Conservation (phyloP, 192 early-diverging fungal genomes). For the Dissophora ornata region DNA sequence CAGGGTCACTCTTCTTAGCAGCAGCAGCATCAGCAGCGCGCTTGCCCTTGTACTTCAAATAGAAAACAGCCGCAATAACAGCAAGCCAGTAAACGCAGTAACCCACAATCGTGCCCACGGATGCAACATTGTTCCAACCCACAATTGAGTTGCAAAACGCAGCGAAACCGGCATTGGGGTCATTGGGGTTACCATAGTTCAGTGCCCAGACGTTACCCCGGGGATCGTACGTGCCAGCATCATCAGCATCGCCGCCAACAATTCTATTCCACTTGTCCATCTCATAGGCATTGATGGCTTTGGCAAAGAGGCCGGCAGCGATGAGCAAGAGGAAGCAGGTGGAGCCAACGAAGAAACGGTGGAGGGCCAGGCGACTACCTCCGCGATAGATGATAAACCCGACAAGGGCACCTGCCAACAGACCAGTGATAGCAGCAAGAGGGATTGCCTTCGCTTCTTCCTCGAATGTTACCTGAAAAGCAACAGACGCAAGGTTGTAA, state of each 20-base stretch:
- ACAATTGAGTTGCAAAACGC: conserved; percentile 79
- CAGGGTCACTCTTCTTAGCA: neutral
- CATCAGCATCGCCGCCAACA: conserved; percentile 75
- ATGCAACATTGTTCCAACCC: conserved; percentile 84
- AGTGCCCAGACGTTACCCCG: conserved; percentile 70
- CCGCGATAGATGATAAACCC: conserved; percentile 82
- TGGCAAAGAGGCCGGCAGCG: conserved; percentile 83
- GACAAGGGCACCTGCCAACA: conserved; percentile 72
- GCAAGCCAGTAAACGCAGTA: conserved; percentile 87
- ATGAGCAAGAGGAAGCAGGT: conserved; percentile 83
- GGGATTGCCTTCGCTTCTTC: conserved; percentile 77
- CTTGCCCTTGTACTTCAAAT: conserved; percentile 54
- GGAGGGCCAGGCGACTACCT: conserved; percentile 74
- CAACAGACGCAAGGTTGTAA: no score
- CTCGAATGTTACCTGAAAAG: conserved; percentile 69
- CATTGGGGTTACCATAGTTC: conserved; percentile 71
- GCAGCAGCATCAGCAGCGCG: conserved; percentile 22
- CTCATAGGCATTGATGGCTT: conserved; percentile 74
- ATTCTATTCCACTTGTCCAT: conserved; percentile 70
- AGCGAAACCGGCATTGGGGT: conserved; percentile 64
- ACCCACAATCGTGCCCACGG: conserved; percentile 74
- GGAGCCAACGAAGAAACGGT: conserved; percentile 82
- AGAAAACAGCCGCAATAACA: conserved; percentile 62
- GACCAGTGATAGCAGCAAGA: conserved; percentile 79
- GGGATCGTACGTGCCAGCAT: conserved; percentile 65